These are phyloP conservation scores for Aspergillus luchuensis DNA, from an alignment of 2,329 filamentous ascomycete genomes.

Conservation along the genomic window DNA sequence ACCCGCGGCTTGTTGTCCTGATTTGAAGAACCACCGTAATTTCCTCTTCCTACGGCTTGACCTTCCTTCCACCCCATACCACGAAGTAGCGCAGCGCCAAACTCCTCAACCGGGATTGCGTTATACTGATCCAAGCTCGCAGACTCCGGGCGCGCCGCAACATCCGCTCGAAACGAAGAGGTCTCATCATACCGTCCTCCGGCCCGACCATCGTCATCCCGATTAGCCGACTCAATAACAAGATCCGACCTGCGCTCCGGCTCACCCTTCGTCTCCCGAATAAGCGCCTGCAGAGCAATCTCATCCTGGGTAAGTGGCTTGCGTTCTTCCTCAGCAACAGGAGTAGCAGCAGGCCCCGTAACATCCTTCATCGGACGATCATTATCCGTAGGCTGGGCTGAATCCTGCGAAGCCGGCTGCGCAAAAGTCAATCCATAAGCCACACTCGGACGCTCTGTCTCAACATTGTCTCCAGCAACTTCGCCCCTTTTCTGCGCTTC, in stretches of 20 bases:
- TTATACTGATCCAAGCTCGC: conserved; percentile 83
- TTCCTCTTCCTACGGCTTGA: conserved; percentile 59
- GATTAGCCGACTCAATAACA: conserved; percentile 51
- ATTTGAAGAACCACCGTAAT: conserved; percentile 46
- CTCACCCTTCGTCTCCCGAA: conserved; percentile 56
- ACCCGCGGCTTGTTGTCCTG: conserved; percentile 63
- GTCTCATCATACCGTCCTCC: conserved; percentile 39
- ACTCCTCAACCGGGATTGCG: conserved; percentile 88
- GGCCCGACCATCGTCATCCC: conserved; percentile 23
- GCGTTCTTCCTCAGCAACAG: conserved; percentile 17
- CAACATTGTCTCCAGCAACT: conserved; percentile 40
- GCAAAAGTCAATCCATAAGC: conserved; percentile 58
- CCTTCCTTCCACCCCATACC: conserved; percentile 93
- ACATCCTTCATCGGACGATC: conserved; percentile 34
- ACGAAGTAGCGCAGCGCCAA: conserved; percentile 83
- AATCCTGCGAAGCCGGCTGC: conserved; percentile 26
- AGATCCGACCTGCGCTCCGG: conserved; percentile 49
- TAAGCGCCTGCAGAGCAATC: conserved; percentile 66
- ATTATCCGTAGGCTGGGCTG: conserved; percentile 23
- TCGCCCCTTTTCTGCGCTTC: conserved; percentile 42
- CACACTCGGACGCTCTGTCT: conserved; percentile 55
- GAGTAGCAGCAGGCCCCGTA: conserved; percentile 9
- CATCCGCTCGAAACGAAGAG: conserved; percentile 70
- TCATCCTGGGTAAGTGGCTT: conserved; percentile 60
- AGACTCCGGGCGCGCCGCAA: conserved; percentile 70